Base-by-base conservation (phyloP, 805 yeast genomes). In the Schwanniomyces pseudopolymorphus region DNA sequence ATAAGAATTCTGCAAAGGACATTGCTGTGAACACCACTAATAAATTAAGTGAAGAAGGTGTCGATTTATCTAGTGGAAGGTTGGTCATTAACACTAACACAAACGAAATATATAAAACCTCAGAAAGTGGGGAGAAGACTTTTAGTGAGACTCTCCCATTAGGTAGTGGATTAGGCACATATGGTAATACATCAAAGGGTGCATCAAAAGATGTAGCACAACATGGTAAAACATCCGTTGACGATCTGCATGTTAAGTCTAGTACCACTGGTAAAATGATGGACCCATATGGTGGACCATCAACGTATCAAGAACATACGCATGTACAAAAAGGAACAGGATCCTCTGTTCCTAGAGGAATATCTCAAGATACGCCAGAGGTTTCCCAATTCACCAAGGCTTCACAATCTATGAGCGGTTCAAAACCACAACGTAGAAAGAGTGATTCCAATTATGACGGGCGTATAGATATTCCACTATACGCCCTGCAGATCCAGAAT, bases 21-120 rank as follows among this genome's bases (percentile, higher is more conserved):
- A 52, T 66, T 31, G 72, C 74, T 13, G 61, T 61, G 33, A 54
- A 58, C 38, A 66, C 72, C 13, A 57, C 70, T 9, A 56, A 57
- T 36, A 64, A 61, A 38, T 56, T 69, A 40, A 50, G 59, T 35
- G 56, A 54, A 6, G 57, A 63, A 48, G 72, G 72, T 17, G 66
- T 62, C 26, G 71, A 66, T 43, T 59, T 67, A 43, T 36, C 58
- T 9, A 54, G 61, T n/a, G 69, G 70, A 13, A 69, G 64, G 52
- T 51, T 67, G 33, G 66, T 66, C 9, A 57, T 69, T 40, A 62
- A 67, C 40, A 63, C 72, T 41, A 58, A 61, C 26, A 66, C 67
- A 14, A 64, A 61, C 43, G 69, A 66, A 44, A 60, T 67, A 4
- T 66, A 60, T 53, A 64, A 57, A 47, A 42, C 59, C 6, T 60